Base-by-base conservation (phyloP, 225 moss, liverwort and hornwort genomes). In the Antitrichia curtipendula region DNA sequence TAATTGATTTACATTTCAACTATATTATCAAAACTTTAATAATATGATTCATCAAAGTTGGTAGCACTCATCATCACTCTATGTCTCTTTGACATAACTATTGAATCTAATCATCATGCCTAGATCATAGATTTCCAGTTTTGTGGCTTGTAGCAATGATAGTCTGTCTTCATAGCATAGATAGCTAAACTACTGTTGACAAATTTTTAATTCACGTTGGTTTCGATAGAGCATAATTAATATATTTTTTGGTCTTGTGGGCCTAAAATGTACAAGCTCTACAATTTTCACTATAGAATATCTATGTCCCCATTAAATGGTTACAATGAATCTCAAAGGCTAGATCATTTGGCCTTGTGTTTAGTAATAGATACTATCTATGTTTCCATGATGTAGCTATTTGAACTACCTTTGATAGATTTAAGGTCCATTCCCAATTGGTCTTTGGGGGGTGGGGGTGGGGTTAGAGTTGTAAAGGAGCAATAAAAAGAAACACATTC, bases 31-130 rank as follows among this genome's bases (percentile, higher is more conserved):
- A 1, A 17, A 15, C 9, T 63, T 34, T 34, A 64, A 34, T 64
- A 34, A 17, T 34, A 34, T 9, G 34, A 64, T 34, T 64, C 34
- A 34, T 63, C 34, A 57, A 45, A 23, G 25, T 71, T 71, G 23
- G 24, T 24, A 38, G 25, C 13, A 41, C 25, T 70, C 70, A 66
- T 20, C 12, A 66, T 66, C 21, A 45, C 45, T n/a, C 7, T n/a
- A n/a, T n/a, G 7, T n/a, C 7, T 66, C 21, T 36, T 0, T n/a
- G 0, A 12, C 1, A 34, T 18, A 34, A 18, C 10, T 64, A 18
- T 1, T 5, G 8, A 64, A 3, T 45, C 45, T 45, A 64, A 64
- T 34, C 34, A 64, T 18, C 34, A 64, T 63, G 18, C 32, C 32
- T 16, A 63, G 4, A 16, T 32, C 17, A 63, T 18, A 17, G 8